Percentiles rank a stretch among this genome's conserved stretches.
These are phyloP conservation scores for Pulveroboletus sp. DNA, from an alignment of 768 basidiomycete species.

Conservation along the genomic window DNA sequence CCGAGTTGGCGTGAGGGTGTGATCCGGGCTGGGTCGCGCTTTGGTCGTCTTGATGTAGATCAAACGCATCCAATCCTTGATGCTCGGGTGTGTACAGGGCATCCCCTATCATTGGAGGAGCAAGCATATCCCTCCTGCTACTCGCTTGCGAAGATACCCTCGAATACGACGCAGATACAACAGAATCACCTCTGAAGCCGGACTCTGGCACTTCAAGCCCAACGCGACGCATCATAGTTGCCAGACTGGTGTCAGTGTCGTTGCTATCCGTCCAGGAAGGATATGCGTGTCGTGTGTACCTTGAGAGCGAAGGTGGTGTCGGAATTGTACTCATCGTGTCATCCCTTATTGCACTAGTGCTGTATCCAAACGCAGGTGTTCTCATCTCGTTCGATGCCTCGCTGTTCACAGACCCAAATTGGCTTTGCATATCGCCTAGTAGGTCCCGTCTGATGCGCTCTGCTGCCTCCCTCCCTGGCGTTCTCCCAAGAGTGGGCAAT, in stretches of 20 bases:
- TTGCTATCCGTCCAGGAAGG: conserved; percentile 38
- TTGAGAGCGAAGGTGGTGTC: conserved; percentile 65
- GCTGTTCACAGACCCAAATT: conserved; percentile 16
- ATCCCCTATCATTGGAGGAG: conserved; percentile 1
- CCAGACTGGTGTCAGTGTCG: conserved; percentile 53
- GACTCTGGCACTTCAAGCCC: conserved; percentile 43
- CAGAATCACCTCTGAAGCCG: conserved; percentile 14
- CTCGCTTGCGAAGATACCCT: conserved; percentile 7
- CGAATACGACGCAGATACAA: conserved; percentile 10
- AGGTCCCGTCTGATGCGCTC: conserved; percentile 63
- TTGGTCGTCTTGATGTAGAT: conserved; percentile 24
- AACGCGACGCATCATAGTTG: conserved; percentile 65
- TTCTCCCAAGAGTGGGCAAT: conserved; percentile 45
- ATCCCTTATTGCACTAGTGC: conserved; percentile 30
- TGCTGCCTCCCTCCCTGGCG: conserved; percentile 70
- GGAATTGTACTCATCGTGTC: conserved; percentile 67
- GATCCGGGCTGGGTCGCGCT: conserved; percentile 11
- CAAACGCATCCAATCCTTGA: conserved; percentile 22
- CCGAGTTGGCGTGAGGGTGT: conserved; percentile 12
- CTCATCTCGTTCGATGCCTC: conserved; percentile 16
- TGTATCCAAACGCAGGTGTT: conserved; percentile 29
- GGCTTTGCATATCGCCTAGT: conserved; percentile 48
- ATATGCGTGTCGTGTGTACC: conserved; percentile 49
- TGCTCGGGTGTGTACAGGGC: conserved; percentile 22
- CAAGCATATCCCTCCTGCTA: background rate